Evolutionary conservation across 2,329 filamentous ascomycete species (phyloP), one percentile per base, ranked within the genome.

Genomic region (Diaporthe caulivora): DNA sequence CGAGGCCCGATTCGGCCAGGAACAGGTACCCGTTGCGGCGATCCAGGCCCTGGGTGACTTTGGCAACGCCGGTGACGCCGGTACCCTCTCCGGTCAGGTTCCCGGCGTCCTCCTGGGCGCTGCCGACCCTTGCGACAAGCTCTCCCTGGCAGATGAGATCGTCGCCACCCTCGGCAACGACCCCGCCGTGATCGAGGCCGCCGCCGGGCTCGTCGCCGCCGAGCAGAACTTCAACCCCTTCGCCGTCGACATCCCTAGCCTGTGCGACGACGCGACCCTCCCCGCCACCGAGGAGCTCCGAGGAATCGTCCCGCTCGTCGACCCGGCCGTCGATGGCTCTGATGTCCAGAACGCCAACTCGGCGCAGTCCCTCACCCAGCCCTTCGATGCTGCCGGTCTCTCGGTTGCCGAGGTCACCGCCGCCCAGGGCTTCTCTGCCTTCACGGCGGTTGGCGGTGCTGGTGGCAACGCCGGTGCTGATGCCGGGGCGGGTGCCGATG

Each of bases 171-270:
- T 93, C 55, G 92, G 92, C 70, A 87, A 82, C 58, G 89, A 89
- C 76, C 82, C 86, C 18, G 84, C 86, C 72, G 90, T 91, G 75
- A 84, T 93, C 73, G 85, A 87, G 7, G 92, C 90, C n/a, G 92
- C 92, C 29, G 87, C 87, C 74, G 88, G 87, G 26, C 85, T 93
- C 31, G 91, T 93, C n/a, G 87, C 88, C 37, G 91, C 91, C 2
- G 91, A 92, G 85, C 90, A 92, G 81, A 93, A 93, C 86, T 92
- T 92, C 84, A 93, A 93, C 83, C 90, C 89, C 72, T 92, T 90
- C 77, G 86, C 80, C 72, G 86, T 87, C 74, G 83, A 83, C 77
- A 85, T 88, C 24, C 90, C 88, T 29, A 88, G 86, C 72, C 87
- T 93, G 78, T 93, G 91, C 80, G 86, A 84, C 29, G 90, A 92